Percentiles rank a stretch among this genome's conserved stretches.
Conservation (phyloP, 2,329 filamentous ascomycete genomes). For the Fusarium abutilonis region DNA sequence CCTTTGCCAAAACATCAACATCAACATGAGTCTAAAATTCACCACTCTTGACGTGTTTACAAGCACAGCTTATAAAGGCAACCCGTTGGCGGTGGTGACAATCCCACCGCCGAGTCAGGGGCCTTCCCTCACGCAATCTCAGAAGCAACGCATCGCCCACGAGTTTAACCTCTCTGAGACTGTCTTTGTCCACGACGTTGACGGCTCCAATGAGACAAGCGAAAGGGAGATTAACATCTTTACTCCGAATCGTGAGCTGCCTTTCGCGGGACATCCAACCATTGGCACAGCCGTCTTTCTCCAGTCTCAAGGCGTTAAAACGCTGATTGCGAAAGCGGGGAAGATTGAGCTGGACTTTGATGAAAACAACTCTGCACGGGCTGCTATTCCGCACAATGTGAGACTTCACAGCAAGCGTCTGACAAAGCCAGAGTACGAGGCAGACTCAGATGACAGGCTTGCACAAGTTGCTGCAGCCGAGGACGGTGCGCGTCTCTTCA, state of each 20-base stretch:
- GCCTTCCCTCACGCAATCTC: constrained; percentile 52
- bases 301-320: constrained; percentile 49
- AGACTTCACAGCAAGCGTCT: constrained; percentile 64
- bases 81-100: constrained; percentile 67
- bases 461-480: constrained; percentile 47
- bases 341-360: constrained; percentile 56
- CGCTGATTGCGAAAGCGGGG: constrained; percentile 65
- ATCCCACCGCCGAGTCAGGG: constrained; percentile 53
- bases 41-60: constrained; percentile 68
- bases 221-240: constrained; percentile 65
- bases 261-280: constrained; percentile 70
- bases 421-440: constrained; percentile 31
- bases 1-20: neutral
- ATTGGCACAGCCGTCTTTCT: constrained; percentile 65
- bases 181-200: constrained; percentile 65
- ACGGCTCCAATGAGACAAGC: constrained; percentile 41
- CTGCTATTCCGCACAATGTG: constrained; percentile 72
- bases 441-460: constrained; percentile 35
- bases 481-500: constrained; percentile 59
- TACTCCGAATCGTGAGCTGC: constrained; percentile 62
- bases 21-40: constrained; percentile 54
- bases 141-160: constrained; percentile 66
- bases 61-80: constrained; percentile 60
- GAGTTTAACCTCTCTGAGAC: constrained; percentile 73
- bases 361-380: constrained; percentile 59